Evolutionary conservation across 1,139 yeast species (phyloP).

Genomic region (Tardiomyces depauwii): DNA sequence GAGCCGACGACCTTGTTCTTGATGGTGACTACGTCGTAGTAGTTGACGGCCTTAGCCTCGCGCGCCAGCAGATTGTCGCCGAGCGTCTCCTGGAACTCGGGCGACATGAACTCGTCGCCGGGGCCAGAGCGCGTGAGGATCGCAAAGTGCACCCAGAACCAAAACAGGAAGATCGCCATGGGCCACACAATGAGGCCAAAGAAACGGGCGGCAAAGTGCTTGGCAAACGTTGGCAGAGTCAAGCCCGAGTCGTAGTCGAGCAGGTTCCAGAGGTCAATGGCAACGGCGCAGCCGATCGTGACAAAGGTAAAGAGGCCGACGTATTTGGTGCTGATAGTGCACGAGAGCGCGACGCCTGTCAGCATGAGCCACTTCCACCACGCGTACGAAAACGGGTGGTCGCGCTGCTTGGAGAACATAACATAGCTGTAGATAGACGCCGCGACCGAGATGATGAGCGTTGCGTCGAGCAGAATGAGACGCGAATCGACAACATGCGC

Average conservation of each 20-base stretch:
- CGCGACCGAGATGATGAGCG: conserved; percentile 74
- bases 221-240: conserved; percentile 42
- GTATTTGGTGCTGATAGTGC: conserved; percentile 86
- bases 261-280: conserved; percentile 77
- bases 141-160: conserved; percentile 90
- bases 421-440: conserved; percentile 68
- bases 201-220: conserved; percentile 71
- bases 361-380: conserved; percentile 88
- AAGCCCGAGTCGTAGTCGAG: conserved; percentile 65
- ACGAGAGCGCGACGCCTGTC: conserved; percentile 79
- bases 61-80: conserved; percentile 63
- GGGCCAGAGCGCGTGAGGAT: conserved; percentile 82
- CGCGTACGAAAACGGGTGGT: conserved; percentile 44
- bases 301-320: conserved; percentile 89
- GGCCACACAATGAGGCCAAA: conserved; percentile 71
- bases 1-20: conserved; percentile 69
- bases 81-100: conserved; percentile 86
- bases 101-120: conserved; percentile 88
- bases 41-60: conserved; percentile 62
- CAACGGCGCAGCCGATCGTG: conserved; percentile 78
- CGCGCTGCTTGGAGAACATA: conserved; percentile 64
- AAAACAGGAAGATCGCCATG: conserved; percentile 67
- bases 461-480: conserved; percentile 82
- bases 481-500: conserved; percentile 91
- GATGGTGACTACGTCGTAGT: conserved; percentile 63